Base-by-base conservation (phyloP, 371 early-diverging fungal genomes). In the Thermomucor indicae-seudaticae region DNA sequence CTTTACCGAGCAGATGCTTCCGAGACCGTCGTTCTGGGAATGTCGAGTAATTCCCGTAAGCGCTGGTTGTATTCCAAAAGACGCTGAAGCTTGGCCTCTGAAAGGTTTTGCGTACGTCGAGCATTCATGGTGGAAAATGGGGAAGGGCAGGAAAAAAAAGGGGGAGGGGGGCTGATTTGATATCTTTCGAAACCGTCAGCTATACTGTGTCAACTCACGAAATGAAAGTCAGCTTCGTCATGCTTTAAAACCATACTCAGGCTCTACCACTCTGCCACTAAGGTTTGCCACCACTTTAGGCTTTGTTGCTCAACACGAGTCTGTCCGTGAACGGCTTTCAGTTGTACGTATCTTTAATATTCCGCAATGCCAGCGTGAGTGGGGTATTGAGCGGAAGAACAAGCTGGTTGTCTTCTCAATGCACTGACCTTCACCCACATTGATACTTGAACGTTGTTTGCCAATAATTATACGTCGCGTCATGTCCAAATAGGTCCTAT, bases 41-140 rank as follows among this genome's bases (percentile, higher is more conserved):
- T 70, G 57, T 93, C 90, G 35, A 93, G 77, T 60, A 86, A 86
- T 49, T 91, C 90, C 47, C 76, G 77, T 49, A 93, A 63, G n/a
- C 89, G 83, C 49, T 72, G 71, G 64, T 89, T 93, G 56, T 83
- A 73, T 60, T 93, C 92, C 52, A 83, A 49, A 39, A 93, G 73
- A 55, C 89, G 78, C 53, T 80, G 75, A 44, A 92, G 75, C 47
- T 91, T 92, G 56, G 77, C 54, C 51, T 90, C 90, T 23, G 84
- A 78, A 34, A 86, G 71, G 34, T 70, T 64, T 45, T 73, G 70
- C 8, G 58, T 44, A 10, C 49, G 32, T 41, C 53, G 24, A 16
- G 53, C 49, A 10, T 32, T 43, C 53, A 58, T 51, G 22, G 51
- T 46, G 29, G 42, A 47, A 47, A 23, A 43, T 43, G 25, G 2